These are phyloP conservation scores for Cladosporium phlei DNA, from an alignment of 2,329 filamentous ascomycete genomes.

Conservation along the genomic window DNA sequence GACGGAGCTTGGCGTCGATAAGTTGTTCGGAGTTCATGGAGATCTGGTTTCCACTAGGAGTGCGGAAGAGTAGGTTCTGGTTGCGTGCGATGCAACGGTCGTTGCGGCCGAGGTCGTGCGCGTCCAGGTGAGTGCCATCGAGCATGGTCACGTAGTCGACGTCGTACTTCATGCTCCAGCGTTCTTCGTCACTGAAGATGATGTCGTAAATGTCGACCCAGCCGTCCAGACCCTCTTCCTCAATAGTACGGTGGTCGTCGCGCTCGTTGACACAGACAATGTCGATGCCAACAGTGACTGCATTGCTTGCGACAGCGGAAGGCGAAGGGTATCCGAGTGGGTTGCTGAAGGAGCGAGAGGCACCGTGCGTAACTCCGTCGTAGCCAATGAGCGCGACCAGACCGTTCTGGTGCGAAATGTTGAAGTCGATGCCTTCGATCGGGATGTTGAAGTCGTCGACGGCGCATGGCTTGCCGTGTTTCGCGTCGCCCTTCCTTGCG, in stretches of 20 bases:
- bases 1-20: constrained; percentile 59
- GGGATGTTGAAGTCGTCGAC: constrained; percentile 38
- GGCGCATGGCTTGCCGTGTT: constrained; percentile 49
- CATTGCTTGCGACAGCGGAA: constrained; percentile 20
- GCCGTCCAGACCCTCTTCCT: constrained; percentile 58
- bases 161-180: constrained; percentile 57
- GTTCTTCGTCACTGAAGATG: constrained; percentile 62
- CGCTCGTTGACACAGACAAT: constrained; percentile 72
- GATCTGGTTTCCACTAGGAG: constrained; percentile 33
- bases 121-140: constrained; percentile 39
- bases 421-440: constrained; percentile 57
- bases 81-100: constrained; percentile 40
- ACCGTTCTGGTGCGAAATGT: constrained; percentile 73
- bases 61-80: constrained; percentile 35
- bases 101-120: constrained; percentile 38
- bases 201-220: constrained; percentile 70
- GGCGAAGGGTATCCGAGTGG: constrained; percentile 27
- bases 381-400: constrained; percentile 63
- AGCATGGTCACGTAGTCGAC: constrained; percentile 41
- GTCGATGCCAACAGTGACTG: constrained; percentile 62
- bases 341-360: constrained; percentile 20
- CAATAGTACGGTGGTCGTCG: constrained; percentile 54
- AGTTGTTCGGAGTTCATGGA: constrained; percentile 41
- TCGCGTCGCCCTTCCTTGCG: constrained; percentile 49
- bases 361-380: constrained; percentile 27